phyloP scores from a whole-genome alignment of 1,284 basidiomycete species.

The Wolfiporia cocos region DNA sequence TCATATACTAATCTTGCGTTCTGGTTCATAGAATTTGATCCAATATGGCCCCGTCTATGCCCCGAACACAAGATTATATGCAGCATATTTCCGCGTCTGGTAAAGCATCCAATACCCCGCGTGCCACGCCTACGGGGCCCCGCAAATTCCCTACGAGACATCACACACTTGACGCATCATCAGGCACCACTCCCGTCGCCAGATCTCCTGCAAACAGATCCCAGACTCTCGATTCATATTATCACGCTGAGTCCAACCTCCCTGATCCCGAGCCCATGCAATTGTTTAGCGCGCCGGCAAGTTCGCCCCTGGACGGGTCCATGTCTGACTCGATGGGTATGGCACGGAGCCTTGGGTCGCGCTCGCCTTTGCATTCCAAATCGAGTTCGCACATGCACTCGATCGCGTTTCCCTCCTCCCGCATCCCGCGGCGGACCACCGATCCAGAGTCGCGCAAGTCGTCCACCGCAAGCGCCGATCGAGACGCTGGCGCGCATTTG shows the following conservation, averaged over 20 bases:
- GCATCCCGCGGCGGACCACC: slow-evolving; percentile 8
- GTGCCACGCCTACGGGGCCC: slow-evolving; percentile 1
- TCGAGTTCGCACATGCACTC: slow-evolving; percentile 1
- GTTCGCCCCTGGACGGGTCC: slow-evolving; percentile 10
- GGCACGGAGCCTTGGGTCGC: neutral
- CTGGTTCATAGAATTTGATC: too few relatives aligned
- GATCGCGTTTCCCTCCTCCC: neutral
- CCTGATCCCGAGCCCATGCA: neutral
- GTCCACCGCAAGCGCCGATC: slow-evolving; percentile 21
- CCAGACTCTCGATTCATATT: neutral
- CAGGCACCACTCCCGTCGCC: slow-evolving; percentile 1
- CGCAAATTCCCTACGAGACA: slow-evolving; percentile 4
- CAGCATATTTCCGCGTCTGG: neutral
- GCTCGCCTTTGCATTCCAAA: slow-evolving; percentile 3
- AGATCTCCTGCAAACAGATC: slow-evolving; percentile 1
- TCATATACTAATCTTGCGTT: too few relatives aligned
- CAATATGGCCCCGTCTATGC: slow-evolving; percentile 3
- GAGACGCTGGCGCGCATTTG: slow-evolving; percentile 25
- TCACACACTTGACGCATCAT: slow-evolving; percentile 3
- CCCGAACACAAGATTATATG: neutral
- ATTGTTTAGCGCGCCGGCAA: slow-evolving; percentile 1
- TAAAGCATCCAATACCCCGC: neutral
- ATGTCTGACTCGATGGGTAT: slow-evolving; percentile 2
- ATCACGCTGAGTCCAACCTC: neutral
- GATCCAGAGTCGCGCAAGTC: slow-evolving; percentile 19